A percentile compares a stretch with the other conserved stretches of the same genome.
phyloP scores from a whole-genome alignment of 805 yeast species.

The Yarrowia phangngaensis region DNA sequence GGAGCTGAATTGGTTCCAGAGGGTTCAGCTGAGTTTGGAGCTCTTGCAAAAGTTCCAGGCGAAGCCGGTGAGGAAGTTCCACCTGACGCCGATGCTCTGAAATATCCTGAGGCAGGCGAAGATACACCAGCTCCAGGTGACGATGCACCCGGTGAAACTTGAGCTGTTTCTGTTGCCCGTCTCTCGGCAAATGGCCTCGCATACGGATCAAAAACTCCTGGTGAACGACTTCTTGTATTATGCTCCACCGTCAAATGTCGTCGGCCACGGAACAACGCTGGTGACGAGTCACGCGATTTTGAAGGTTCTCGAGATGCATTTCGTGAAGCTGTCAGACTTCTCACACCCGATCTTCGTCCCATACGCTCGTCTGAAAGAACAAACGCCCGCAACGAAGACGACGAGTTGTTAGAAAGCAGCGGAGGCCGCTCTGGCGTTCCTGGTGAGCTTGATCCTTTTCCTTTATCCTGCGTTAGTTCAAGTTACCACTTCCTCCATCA shows the following conservation, averaged over 20 bases:
- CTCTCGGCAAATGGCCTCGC: constrained; percentile 25
- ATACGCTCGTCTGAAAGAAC: constrained; percentile 9
- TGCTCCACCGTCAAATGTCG: constrained; percentile 3
- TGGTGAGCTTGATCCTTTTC: background rate
- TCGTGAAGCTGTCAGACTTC: constrained; percentile 4
- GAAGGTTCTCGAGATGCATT: constrained; percentile 9
- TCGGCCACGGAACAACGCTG: constrained; percentile 4
- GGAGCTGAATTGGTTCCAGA: no score
- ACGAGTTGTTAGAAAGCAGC: constrained; percentile 9
- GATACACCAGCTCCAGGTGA: constrained; percentile 16
- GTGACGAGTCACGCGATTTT: constrained; percentile 10
- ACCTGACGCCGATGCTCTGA: no score
- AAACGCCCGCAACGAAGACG: constrained; percentile 13
- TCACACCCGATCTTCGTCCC: constrained; percentile 12
- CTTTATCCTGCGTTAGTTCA: no score
- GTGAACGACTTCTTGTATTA: constrained; percentile 3
- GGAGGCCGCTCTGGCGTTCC: constrained; percentile 1
- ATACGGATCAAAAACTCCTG: constrained; percentile 12
- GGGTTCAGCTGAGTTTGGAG: background rate
- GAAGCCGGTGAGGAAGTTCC: no score
- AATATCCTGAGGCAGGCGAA: background rate
- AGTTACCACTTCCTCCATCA: no score
- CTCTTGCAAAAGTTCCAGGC: no score
- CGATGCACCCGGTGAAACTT: no score
- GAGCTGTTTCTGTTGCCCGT: no score